phyloP scores from a whole-genome alignment of 495 filamentous ascomycete genomes.

The Amphirosellinia nigrospora region DNA sequence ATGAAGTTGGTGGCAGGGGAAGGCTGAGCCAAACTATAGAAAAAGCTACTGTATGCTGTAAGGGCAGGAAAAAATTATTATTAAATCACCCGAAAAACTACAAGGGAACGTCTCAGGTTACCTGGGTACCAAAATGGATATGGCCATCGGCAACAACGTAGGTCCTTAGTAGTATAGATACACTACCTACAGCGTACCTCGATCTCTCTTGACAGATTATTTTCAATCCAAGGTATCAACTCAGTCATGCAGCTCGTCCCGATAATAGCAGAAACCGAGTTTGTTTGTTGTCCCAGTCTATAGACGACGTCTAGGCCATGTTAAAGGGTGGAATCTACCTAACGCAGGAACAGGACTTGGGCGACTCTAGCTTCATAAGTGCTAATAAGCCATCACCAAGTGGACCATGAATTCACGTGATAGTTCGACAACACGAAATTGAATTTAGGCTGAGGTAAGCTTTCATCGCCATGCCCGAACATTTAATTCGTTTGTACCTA shows the following conservation, averaged over 20 bases:
- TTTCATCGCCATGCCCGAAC: neutral
- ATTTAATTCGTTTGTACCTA: neutral
- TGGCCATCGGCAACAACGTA: neutral
- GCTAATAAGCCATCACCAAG: neutral
- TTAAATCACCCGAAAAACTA: neutral
- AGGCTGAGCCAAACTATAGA: neutral
- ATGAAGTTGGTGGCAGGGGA: conserved; percentile 12
- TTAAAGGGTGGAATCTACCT: neutral
- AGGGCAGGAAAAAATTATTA: neutral
- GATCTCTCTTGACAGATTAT: too few relatives aligned
- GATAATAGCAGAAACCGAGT: too few relatives aligned
- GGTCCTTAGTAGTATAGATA: too few relatives aligned
- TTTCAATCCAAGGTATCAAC: too few relatives aligned
- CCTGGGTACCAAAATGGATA: neutral
- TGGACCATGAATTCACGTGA: neutral
- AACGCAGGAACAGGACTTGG: conserved; percentile 9
- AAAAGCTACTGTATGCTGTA: too few relatives aligned
- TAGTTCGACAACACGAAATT: neutral
- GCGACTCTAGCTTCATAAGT: conserved; percentile 2
- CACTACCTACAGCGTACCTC: too few relatives aligned
- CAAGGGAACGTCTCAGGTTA: conserved; percentile 7
- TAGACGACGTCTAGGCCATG: too few relatives aligned
- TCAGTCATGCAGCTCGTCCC: too few relatives aligned
- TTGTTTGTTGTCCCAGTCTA: too few relatives aligned
- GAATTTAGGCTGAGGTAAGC: neutral